Evolutionary conservation across 495 filamentous ascomycete genomes (phyloP).

Genomic region (Clavariopsis aquatica): DNA sequence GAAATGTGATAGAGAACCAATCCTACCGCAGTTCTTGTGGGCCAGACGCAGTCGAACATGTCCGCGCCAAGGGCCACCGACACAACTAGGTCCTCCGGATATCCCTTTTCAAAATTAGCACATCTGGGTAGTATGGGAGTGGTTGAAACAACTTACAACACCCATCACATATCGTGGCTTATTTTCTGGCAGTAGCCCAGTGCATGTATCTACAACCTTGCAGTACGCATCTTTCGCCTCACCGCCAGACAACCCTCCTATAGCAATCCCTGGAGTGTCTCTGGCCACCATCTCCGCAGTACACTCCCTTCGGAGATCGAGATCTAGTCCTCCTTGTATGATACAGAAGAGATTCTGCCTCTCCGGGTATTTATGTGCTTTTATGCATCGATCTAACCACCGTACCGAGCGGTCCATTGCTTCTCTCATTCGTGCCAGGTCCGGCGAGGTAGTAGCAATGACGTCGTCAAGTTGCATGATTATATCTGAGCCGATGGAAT

Average conservation of each 20-base stretch:
- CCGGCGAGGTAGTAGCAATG: slow-evolving; percentile 89
- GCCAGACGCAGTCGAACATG: slow-evolving; percentile 99
- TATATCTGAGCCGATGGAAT: slow-evolving; percentile 96
- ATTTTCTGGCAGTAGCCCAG: slow-evolving; percentile 75
- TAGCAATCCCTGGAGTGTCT: slow-evolving; percentile 93
- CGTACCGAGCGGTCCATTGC: slow-evolving; percentile 95
- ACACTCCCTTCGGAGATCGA: slow-evolving; percentile 84
- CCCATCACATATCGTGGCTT: slow-evolving; percentile 99
- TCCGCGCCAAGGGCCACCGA: slow-evolving; percentile 91
- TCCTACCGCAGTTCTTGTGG: slow-evolving; percentile 79
- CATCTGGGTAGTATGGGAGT: neutral
- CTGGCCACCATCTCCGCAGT: slow-evolving; percentile 86
- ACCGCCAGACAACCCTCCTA: slow-evolving; percentile 90
- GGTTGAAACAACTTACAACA: slow-evolving; percentile 62
- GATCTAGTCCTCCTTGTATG: slow-evolving; percentile 91
- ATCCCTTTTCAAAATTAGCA: slow-evolving; percentile 57
- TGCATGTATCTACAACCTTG: slow-evolving; percentile 76
- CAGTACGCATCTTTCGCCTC: slow-evolving; percentile 68
- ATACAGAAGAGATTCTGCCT: slow-evolving; percentile 97
- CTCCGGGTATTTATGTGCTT: slow-evolving; percentile 80
- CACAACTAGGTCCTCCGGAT: slow-evolving; percentile 92
- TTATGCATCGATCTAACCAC: slow-evolving; percentile 97
- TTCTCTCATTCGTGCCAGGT: slow-evolving; percentile 80
- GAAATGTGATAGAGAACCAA: neutral
- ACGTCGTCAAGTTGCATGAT: slow-evolving; percentile 99